Percentiles rank a stretch among this genome's conserved stretches.
These are phyloP conservation scores for Eutypella sp. DNA, from an alignment of 2,329 filamentous ascomycete genomes.

Conservation along the genomic window DNA sequence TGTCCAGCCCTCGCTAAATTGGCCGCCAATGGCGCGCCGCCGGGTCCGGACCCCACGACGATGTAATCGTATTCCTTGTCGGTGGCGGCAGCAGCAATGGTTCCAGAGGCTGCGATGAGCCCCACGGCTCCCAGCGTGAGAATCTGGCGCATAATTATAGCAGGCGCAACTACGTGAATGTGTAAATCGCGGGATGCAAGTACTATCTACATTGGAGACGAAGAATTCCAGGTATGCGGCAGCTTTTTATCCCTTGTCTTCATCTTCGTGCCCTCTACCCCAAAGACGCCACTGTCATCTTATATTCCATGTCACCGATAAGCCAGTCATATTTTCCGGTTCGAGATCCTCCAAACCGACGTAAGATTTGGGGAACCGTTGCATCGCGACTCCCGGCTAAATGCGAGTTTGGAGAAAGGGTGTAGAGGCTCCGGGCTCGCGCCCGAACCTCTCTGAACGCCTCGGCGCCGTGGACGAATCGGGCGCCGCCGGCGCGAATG, in stretches of 20 bases:
- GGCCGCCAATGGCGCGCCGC: slow-evolving; percentile 48
- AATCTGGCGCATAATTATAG: not conserved
- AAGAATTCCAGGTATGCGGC: not conserved
- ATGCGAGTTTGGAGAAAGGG: not conserved
- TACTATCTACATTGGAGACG: too few relatives aligned
- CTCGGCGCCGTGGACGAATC: not conserved
- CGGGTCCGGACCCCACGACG: slow-evolving; percentile 52
- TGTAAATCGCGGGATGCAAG: not conserved
- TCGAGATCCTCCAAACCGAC: not conserved
- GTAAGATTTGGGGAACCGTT: not conserved
- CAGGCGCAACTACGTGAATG: not conserved
- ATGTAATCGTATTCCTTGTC: slow-evolving; percentile 30
- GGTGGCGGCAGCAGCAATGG: not conserved
- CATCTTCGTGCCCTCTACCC: not conserved
- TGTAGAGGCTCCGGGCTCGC: not conserved
- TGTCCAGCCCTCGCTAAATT: slow-evolving; percentile 49
- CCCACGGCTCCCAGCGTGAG: not conserved
- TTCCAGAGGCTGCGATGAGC: not conserved
- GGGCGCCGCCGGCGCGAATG: not conserved
- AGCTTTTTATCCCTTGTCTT: not conserved
- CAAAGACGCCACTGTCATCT: not conserved
- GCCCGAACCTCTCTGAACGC: too few relatives aligned
- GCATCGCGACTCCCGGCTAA: not conserved
- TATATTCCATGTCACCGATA: not conserved
- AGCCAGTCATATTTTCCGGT: not conserved